A percentile compares a stretch with the other conserved stretches of the same genome.
phyloP scores from a whole-genome alignment of 805 yeast genomes.

The Kazachstania psychrophila region DNA sequence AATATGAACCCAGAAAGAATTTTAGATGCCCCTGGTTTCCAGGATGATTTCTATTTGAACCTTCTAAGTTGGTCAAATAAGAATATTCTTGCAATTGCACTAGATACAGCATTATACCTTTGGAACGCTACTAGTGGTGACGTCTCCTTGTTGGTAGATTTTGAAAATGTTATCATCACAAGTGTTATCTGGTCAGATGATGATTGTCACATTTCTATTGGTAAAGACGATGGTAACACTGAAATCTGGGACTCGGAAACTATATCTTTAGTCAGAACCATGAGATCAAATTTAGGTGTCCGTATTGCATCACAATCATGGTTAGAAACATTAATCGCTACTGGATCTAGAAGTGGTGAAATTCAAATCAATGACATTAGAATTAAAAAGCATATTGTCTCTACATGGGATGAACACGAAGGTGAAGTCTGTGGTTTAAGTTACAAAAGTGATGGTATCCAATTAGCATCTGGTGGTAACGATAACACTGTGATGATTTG shows the following conservation, averaged over 20 bases:
- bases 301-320: constrained; percentile 80
- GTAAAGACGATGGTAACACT: constrained; percentile 70
- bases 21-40: constrained; percentile 89
- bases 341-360: constrained; percentile 83
- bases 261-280: constrained; percentile 62
- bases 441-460: constrained; percentile 76
- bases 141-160: constrained; percentile 60
- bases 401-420: constrained; percentile 52
- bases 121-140: constrained; percentile 86
- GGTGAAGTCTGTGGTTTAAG: constrained; percentile 92
- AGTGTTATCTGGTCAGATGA: constrained; percentile 88
- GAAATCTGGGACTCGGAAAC: constrained; percentile 93
- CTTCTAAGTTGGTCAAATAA: constrained; percentile 79
- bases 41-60: constrained; percentile 87
- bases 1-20: constrained; percentile 88
- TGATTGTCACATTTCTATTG: constrained; percentile 76
- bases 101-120: constrained; percentile 72
- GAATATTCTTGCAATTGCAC: constrained; percentile 78
- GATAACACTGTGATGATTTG: constrained; percentile 89
- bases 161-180: constrained; percentile 31
- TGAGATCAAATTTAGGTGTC: constrained; percentile 58
- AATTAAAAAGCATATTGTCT: constrained; percentile 62
- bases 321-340: constrained; percentile 69
- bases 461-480: constrained; percentile 87
- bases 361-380: constrained; percentile 87